phyloP scores from a whole-genome alignment of 306 rosid genomes.

The Malus domestica region DNA sequence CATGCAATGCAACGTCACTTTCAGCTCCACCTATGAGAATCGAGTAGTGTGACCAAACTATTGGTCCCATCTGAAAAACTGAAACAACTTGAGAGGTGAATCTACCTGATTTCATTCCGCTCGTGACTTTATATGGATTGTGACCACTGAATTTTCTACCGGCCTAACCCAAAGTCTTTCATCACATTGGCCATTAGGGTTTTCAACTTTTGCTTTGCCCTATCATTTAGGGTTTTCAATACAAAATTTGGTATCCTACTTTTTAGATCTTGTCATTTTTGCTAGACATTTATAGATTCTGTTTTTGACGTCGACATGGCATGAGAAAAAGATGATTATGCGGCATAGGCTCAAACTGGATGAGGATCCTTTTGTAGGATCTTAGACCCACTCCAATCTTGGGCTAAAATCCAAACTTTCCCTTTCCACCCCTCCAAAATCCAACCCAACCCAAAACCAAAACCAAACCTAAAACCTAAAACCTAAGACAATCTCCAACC shows the following conservation, averaged over 20 bases:
- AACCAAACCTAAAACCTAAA: too few species aligned
- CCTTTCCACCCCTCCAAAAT: too few species aligned
- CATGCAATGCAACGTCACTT: background rate
- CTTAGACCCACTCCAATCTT: too few species aligned
- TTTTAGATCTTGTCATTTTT: background rate
- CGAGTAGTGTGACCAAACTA: background rate
- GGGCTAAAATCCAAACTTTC: too few species aligned
- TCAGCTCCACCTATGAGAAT: background rate
- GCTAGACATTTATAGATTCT: too few species aligned
- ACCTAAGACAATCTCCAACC: too few species aligned
- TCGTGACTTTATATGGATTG: background rate
- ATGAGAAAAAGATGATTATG: too few species aligned
- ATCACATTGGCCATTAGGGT: background rate
- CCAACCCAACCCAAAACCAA: too few species aligned
- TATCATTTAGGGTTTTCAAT: background rate
- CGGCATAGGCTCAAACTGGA: too few species aligned
- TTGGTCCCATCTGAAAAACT: background rate
- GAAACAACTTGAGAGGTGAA: background rate
- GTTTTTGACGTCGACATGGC: too few species aligned
- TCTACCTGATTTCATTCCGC: background rate
- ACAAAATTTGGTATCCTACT: background rate
- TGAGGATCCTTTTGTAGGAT: too few species aligned
- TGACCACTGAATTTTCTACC: conserved; percentile 7
- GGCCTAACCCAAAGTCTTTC: background rate
- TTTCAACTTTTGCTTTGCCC: background rate